Base-by-base conservation (phyloP, 2,329 filamentous ascomycete species). In the Lecanoromycetidae sp. region DNA sequence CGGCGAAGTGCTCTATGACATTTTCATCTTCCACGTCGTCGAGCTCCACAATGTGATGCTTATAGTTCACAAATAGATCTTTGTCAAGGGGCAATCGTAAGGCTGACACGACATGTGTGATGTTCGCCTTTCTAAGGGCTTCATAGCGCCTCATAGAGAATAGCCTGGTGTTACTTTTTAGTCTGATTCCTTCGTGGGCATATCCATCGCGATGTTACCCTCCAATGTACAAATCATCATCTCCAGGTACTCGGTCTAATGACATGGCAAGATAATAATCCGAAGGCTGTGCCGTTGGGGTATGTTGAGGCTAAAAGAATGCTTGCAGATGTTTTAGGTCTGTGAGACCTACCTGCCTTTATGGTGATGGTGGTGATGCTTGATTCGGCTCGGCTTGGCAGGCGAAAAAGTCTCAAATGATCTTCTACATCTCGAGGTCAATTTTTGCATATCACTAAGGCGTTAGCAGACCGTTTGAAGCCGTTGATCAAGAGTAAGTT, bases 11-110 rank as follows among this genome's bases (percentile, higher is more conserved):
- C 52, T 84, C 76, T 15, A 96, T 68, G 43, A 96, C 66, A 64
- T 98, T 86, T 56, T 88, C 82, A 59, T 95, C 87, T 17, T 90
- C 85, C 43, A 88, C 77, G 68, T 98, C 91, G 63, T 96, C 85
- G 35, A 95, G 79, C 55, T 93, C 82, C 54, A 96, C 82, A 51
- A 79, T 74, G 56, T 86, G 72, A 58, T 88, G 83, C 54, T 80
- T 68, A 61, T 80, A 87, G 34, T 73, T 70, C 53, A 75, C 71
- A 58, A 77, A 80, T 33, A 73, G 70, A 50, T 68, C 67, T 55
- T 72, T 65, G 56, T 75, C 69, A 40, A 76, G 64, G 35, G 75
- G 72, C 56, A 82, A 73, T 38, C 77, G 76, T 51, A 90, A 65
- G 33, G 91, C 84, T 4, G 88, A 94, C n/a, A 96, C 71, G 25